Conservation (phyloP, 805 yeast species). For the Candida qinlingensis region DNA sequence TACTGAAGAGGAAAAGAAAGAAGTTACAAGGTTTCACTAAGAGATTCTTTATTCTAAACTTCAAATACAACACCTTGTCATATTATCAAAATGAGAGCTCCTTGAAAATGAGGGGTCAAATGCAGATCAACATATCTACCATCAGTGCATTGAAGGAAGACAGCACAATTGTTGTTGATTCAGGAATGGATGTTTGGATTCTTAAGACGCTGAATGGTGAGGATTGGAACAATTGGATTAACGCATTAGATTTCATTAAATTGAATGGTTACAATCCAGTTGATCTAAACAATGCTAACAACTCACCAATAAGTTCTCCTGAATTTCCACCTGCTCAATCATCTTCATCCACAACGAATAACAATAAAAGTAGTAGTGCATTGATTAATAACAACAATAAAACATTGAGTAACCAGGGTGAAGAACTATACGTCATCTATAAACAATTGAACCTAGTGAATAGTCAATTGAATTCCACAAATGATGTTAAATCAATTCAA, state of each 20-base stretch:
- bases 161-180: slow-evolving; percentile 73
- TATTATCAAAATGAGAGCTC: slow-evolving; percentile 72
- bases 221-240: slow-evolving; percentile 79
- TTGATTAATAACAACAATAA: too few relatives aligned
- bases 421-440: slow-evolving; percentile 1
- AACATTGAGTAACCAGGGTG: neutral
- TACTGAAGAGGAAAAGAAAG: slow-evolving; percentile 78
- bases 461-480: slow-evolving; percentile 5
- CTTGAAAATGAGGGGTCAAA: slow-evolving; percentile 78
- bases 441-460: neutral
- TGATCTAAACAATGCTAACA: neutral
- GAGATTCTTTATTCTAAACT: slow-evolving; percentile 78
- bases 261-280: slow-evolving; percentile 4
- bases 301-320: slow-evolving; percentile 2
- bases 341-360: neutral
- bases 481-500: neutral
- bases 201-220: slow-evolving; percentile 59
- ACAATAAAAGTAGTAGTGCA: too few relatives aligned
- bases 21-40: slow-evolving; percentile 82
- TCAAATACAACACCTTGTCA: slow-evolving; percentile 75
- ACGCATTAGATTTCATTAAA: slow-evolving; percentile 54
- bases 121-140: slow-evolving; percentile 80
- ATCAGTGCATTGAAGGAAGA: slow-evolving; percentile 70
- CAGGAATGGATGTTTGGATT: slow-evolving; percentile 94
- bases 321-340: slow-evolving; percentile 4